phyloP scores from a whole-genome alignment of 1,284 basidiomycete genomes.

The Heterobasidion parviporum region DNA sequence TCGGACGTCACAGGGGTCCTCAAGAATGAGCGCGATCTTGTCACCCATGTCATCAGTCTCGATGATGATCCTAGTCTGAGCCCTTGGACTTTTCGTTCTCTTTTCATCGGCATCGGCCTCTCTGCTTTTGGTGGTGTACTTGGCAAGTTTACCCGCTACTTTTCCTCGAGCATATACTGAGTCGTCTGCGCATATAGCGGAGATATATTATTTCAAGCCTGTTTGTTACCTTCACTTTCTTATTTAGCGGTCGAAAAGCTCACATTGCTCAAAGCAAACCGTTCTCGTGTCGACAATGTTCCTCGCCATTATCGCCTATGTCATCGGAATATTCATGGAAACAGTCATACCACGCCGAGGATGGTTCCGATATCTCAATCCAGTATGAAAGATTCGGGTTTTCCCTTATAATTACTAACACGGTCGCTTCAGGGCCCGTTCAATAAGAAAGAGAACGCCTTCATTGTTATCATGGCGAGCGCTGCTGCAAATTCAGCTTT shows the following conservation, averaged over 20 bases:
- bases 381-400: constrained; percentile 3
- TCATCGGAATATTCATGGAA: constrained; percentile 18
- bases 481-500: constrained; percentile 16
- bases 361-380: constrained; percentile 23
- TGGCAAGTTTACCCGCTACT: constrained; percentile 7
- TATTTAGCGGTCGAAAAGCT: not conserved
- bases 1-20: constrained; percentile 24
- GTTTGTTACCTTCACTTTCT: not conserved
- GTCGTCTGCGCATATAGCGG: constrained; percentile 4
- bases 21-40: constrained; percentile 37
- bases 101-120: constrained; percentile 27
- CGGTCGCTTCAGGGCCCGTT: constrained; percentile 18
- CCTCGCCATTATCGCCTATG: constrained; percentile 18
- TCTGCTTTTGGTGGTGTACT: constrained; percentile 19
- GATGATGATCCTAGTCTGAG: constrained; percentile 14
- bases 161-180: not conserved
- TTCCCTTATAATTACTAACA: not conserved
- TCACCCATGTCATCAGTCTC: constrained; percentile 41
- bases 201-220: constrained; percentile 19
- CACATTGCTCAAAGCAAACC: constrained; percentile 10
- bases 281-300: constrained; percentile 17
- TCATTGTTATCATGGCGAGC: constrained; percentile 18
- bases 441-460: constrained; percentile 28
- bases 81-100: constrained; percentile 11
- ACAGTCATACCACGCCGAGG: constrained; percentile 17